Evolutionary conservation across 2,329 filamentous ascomycete species (phyloP).

Genomic region (Pseudocercospora fijiensis): DNA sequence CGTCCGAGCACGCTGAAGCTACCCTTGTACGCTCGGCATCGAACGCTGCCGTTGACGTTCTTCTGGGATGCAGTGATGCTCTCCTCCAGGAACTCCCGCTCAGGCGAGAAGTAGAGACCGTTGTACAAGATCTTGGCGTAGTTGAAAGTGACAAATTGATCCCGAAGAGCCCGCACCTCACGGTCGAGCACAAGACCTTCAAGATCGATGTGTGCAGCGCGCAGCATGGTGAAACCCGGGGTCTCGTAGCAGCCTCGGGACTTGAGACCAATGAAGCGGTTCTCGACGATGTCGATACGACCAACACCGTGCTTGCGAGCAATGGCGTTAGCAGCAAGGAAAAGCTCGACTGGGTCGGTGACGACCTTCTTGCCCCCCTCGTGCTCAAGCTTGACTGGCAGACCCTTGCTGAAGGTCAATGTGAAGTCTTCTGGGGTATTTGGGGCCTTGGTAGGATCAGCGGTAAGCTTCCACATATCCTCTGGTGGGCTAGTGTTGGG

Average conservation of each 20-base stretch:
- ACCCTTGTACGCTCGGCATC: constrained; percentile 67
- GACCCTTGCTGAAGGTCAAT: constrained; percentile 69
- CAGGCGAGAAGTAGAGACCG: constrained; percentile 67
- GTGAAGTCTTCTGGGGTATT: constrained; percentile 70
- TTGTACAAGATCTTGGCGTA: constrained; percentile 62
- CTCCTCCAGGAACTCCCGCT: constrained; percentile 69
- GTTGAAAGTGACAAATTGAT: constrained; percentile 68
- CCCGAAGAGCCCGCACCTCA: constrained; percentile 66
- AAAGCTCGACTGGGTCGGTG: constrained; percentile 70
- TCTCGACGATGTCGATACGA: constrained; percentile 80
- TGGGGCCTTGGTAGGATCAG: constrained; percentile 66
- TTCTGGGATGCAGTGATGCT: constrained; percentile 61
- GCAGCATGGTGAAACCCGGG: constrained; percentile 57
- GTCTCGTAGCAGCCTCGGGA: constrained; percentile 78
- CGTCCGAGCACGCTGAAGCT: constrained; percentile 60
- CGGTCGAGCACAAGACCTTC: constrained; percentile 68
- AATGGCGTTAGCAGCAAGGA: constrained; percentile 69
- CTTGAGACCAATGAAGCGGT: constrained; percentile 78
- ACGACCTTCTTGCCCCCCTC: constrained; percentile 57
- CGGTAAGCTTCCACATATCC: constrained; percentile 77
- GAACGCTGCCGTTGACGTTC: constrained; percentile 61
- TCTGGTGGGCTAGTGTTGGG: constrained; percentile 64
- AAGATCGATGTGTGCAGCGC: constrained; percentile 60
- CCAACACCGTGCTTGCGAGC: constrained; percentile 72
- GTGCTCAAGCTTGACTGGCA: constrained; percentile 67